Evolutionary conservation across 805 yeast species (phyloP), one percentile per base, ranked within the genome.

Genomic region (Saturnispora saitoi): DNA sequence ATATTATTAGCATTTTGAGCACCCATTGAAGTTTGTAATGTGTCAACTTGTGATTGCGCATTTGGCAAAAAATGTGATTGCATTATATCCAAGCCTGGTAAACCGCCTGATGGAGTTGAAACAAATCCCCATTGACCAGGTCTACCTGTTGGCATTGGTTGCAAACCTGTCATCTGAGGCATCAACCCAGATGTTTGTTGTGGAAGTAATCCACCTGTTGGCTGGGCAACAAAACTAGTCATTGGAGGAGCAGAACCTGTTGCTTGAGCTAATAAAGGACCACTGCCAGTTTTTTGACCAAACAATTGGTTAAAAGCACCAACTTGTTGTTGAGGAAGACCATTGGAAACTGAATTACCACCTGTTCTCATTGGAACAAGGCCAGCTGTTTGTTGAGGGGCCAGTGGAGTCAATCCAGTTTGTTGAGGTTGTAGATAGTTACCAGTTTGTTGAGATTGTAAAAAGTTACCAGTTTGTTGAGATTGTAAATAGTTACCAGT

Each of bases 121-220:
- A 80, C 81, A 69, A 83, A 80, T 4, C 90, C 88, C 90, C 90
- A 82, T 62, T 83, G 80, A 20, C 90, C 90, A 0, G 89, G 90
- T 54, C 67, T 72, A 6, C 90, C 90, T 4, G 70, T 66, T 24
- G 70, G 80, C 64, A 75, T 78, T 4, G 79, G 67, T 48, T 71
- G 74, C 43, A 77, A 65, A 2, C 76, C 75, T 1, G 76, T 71
- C 32, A 63, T 67, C 54, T 72, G 77, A 1, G 75, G 62, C 53
- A 64, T 65, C 37, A 70, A 57, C 0, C 67, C 66, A 4, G 70
- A 69, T 5, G 65, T 48, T 24, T 40, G 50, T 41, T 49, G 57
- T 3, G 65, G 72, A 58, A 42, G 57, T 61, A 14, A 63, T 54
- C 34, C 53, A 22, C 65, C 65, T 5, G 64, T 61, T 28, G 36